Percentiles rank a stretch among this genome's conserved stretches.
These are phyloP conservation scores for Aspergillus sp. DNA, from an alignment of 2,329 filamentous ascomycete species.

Conservation along the genomic window DNA sequence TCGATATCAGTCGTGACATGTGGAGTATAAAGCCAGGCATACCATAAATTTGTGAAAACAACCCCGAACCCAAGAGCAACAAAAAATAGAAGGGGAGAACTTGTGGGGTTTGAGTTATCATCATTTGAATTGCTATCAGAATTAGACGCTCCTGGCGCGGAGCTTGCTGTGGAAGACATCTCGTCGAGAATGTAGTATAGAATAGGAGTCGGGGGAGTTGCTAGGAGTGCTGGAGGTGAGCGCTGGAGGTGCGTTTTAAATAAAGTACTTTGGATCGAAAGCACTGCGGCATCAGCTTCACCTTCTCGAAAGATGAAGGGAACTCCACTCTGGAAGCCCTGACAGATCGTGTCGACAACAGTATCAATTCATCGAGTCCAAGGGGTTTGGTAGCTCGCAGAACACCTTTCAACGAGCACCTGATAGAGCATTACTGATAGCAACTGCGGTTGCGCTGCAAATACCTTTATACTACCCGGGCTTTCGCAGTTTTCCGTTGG, in stretches of 20 bases:
- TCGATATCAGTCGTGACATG: background rate
- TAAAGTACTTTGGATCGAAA: background rate
- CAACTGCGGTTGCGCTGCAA: slow-evolving; percentile 4
- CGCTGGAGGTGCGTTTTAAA: background rate
- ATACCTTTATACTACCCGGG: background rate
- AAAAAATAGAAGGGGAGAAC: slow-evolving; percentile 82
- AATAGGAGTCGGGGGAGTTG: background rate
- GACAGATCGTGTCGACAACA: slow-evolving; percentile 2
- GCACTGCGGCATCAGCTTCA: background rate
- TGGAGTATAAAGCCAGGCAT: slow-evolving; percentile 41
- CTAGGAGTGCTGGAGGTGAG: background rate
- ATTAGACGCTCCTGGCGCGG: slow-evolving; percentile 27
- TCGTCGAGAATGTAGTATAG: slow-evolving; percentile 1
- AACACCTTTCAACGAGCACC: slow-evolving; percentile 9
- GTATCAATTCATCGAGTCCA: slow-evolving; percentile 14
- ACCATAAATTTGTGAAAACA: slow-evolving; percentile 99
- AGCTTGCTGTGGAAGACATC: slow-evolving; percentile 31
- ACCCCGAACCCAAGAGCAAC: slow-evolving; percentile 95
- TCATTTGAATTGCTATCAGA: slow-evolving; percentile 29
- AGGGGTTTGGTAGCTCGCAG: slow-evolving; percentile 2
- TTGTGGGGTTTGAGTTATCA: slow-evolving; percentile 55
- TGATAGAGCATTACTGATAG: slow-evolving; percentile 15
- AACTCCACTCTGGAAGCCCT: background rate
- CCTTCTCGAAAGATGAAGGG: background rate
- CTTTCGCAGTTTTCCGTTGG: background rate